phyloP scores from a whole-genome alignment of 805 yeast genomes.

The Ogataea haglerorum region DNA sequence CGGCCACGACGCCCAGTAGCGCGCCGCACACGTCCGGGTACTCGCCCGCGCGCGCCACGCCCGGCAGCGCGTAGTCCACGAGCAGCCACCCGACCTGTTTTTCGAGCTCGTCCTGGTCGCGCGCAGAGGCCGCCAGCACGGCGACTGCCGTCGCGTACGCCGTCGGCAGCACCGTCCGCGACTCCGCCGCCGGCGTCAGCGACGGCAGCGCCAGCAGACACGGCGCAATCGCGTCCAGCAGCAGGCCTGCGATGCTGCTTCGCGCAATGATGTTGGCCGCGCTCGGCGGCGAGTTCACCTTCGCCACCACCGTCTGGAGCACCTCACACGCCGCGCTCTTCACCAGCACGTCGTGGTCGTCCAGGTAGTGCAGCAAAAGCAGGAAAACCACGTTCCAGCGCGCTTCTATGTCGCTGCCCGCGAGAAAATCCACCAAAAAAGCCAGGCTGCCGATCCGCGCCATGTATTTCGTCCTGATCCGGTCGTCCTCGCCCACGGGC shows the following conservation, averaged over 20 bases:
- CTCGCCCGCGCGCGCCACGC: conserved; percentile 26
- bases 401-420: conserved; percentile 11
- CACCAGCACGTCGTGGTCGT: conserved; percentile 28
- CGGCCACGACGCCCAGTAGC: conserved; percentile 14
- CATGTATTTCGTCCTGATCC: conserved; percentile 18
- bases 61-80: conserved; percentile 27
- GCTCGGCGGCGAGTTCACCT: conserved; percentile 1
- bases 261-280: conserved; percentile 18
- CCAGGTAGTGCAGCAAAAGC: conserved; percentile 25
- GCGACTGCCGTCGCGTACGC: conserved; percentile 23
- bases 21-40: conserved; percentile 18
- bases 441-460: conserved; percentile 13
- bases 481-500: conserved; percentile 16
- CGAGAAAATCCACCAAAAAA: conserved; percentile 8
- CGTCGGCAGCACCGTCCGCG: conserved; percentile 18
- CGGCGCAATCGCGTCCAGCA: conserved; percentile 26
- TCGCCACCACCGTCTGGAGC: conserved; percentile 10
- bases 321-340: conserved; percentile 22
- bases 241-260: conserved; percentile 19
- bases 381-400: conserved; percentile 30
- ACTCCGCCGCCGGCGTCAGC: conserved; percentile 26
- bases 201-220: conserved; percentile 30
- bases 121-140: conserved; percentile 11
- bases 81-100: conserved; percentile 21
- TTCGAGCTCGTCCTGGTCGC: conserved; percentile 9